These are phyloP conservation scores for Daldinia loculata DNA, from an alignment of 495 filamentous ascomycete species.

Conservation along the genomic window DNA sequence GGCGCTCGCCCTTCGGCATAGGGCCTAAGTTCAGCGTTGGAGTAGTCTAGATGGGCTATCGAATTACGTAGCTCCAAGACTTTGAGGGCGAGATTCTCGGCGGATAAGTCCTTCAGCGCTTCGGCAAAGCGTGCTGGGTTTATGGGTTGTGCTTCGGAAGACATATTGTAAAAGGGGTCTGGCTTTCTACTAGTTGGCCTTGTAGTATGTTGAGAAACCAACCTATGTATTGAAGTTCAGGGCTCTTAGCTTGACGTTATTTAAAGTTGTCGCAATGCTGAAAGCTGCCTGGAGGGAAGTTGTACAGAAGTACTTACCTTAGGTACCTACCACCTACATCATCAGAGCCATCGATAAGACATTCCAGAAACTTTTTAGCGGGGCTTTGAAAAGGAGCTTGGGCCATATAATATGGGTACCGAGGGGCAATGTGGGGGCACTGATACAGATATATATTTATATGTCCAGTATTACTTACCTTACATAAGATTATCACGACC, in stretches of 20 bases:
- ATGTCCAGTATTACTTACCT: neutral
- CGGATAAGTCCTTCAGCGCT: slow-evolving; percentile 76
- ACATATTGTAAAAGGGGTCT: slow-evolving; percentile 43
- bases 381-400: slow-evolving; percentile 17
- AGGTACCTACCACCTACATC: too few species aligned
- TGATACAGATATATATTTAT: neutral
- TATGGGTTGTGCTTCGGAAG: slow-evolving; percentile 64
- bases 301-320: slow-evolving; percentile 15
- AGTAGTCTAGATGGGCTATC: slow-evolving; percentile 80
- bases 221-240: neutral
- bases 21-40: slow-evolving; percentile 74
- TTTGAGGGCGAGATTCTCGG: slow-evolving; percentile 79
- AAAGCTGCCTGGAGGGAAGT: slow-evolving; percentile 32
- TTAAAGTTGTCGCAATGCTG: slow-evolving; percentile 36
- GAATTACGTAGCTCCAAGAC: slow-evolving; percentile 82
- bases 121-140: slow-evolving; percentile 69
- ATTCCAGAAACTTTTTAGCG: slow-evolving; percentile 13
- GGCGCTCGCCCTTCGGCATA: slow-evolving; percentile 58
- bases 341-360: slow-evolving; percentile 26
- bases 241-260: neutral
- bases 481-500: neutral
- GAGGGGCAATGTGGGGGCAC: slow-evolving; percentile 2
- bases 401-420: neutral
- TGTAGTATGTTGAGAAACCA: neutral
- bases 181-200: neutral